Evolutionary conservation across 2,329 filamentous ascomycete species (phyloP).

Genomic region (Monosporascus sp.): DNA sequence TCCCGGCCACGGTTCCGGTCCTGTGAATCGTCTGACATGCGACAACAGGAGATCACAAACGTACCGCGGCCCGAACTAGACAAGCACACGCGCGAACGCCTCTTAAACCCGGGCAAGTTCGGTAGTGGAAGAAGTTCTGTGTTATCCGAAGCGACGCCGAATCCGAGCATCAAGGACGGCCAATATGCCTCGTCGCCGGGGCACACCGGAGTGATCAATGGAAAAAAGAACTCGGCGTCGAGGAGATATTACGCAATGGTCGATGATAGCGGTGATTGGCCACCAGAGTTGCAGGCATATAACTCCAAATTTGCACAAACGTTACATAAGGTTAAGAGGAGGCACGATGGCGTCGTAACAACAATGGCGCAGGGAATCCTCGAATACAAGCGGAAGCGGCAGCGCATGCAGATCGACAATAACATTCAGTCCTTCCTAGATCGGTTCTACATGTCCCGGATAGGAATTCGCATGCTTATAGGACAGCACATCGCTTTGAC

Average conservation of each 20-base stretch:
- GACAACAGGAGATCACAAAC: conserved; percentile 76
- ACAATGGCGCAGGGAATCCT: conserved; percentile 97
- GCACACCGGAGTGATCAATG: conserved; percentile 38
- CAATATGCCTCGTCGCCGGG: conserved; percentile 64
- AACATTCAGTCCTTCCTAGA: conserved; percentile 97
- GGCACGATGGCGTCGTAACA: conserved; percentile 95
- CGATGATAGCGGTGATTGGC: conserved; percentile 85
- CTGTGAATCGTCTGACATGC: conserved; percentile 28
- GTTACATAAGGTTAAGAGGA: conserved; percentile 87
- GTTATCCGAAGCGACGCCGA: conserved; percentile 77
- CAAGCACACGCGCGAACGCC: conserved; percentile 68
- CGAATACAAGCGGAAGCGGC: conserved; percentile 93
- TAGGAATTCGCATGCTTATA: conserved; percentile 98
- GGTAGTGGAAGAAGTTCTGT: conserved; percentile 52
- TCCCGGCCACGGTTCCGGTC: conserved; percentile 4
- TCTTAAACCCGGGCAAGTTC: conserved; percentile 61
- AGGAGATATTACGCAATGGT: conserved; percentile 87
- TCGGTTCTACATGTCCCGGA: conserved; percentile 99
- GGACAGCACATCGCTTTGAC: conserved; percentile 97
- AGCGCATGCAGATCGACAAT: conserved; percentile 97
- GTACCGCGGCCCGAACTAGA: conserved; percentile 72
- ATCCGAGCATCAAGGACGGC: conserved; percentile 81
- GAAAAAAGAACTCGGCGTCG: conserved; percentile 46
- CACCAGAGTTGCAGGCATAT: conserved; percentile 88
- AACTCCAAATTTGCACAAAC: conserved; percentile 87